phyloP scores from a whole-genome alignment of 371 early-diverging fungal genomes.

The Rhizomucor miehei region DNA sequence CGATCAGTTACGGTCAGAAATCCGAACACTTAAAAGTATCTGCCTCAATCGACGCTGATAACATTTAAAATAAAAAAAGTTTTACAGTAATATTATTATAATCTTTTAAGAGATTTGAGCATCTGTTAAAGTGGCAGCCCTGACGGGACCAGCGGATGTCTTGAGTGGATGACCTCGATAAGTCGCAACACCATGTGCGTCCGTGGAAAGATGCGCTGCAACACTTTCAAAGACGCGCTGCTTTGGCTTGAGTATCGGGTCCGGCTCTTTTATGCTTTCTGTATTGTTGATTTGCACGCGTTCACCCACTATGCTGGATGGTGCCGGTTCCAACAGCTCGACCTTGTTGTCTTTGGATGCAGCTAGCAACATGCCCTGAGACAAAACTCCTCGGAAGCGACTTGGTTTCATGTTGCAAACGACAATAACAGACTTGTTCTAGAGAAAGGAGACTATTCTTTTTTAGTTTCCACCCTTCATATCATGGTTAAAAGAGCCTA shows the following conservation, averaged over 20 bases:
- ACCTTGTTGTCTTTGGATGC: slow-evolving; percentile 30
- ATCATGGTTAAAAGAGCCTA: too few relatives aligned
- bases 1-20: too few relatives aligned
- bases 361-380: slow-evolving; percentile 61
- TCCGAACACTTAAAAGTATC: too few relatives aligned
- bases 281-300: slow-evolving; percentile 26
- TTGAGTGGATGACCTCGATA: slow-evolving; percentile 47
- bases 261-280: slow-evolving; percentile 14
- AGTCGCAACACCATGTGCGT: slow-evolving; percentile 42
- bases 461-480: too few relatives aligned
- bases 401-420: slow-evolving; percentile 62
- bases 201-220: slow-evolving; percentile 31
- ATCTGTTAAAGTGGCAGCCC: too few relatives aligned
- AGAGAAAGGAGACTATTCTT: too few relatives aligned
- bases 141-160: slow-evolving; percentile 44
- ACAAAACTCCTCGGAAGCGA: slow-evolving; percentile 55
- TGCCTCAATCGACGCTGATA: too few relatives aligned
- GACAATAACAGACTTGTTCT: slow-evolving; percentile 49
- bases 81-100: too few relatives aligned
- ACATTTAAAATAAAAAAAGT: too few relatives aligned
- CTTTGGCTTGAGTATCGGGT: slow-evolving; percentile 52
- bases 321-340: slow-evolving; percentile 44
- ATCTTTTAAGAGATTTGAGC: too few relatives aligned
- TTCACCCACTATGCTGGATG: slow-evolving; percentile 42
- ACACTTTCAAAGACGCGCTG: slow-evolving; percentile 55